Conservation (phyloP, 2,329 filamentous ascomycete species). For the Salinomyces thailandicus region DNA sequence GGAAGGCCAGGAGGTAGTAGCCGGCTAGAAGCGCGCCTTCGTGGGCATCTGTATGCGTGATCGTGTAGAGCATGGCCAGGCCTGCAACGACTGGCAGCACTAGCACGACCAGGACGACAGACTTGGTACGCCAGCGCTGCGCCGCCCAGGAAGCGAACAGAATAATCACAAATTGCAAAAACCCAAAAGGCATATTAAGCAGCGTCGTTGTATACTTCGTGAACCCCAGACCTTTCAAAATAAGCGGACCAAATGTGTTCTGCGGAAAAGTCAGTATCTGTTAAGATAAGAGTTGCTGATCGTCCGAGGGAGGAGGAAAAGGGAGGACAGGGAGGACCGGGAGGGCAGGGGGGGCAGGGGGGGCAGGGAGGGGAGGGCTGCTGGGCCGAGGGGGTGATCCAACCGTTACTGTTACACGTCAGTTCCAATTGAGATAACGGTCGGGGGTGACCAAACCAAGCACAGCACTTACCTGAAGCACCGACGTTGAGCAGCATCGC, state of each 20-base stretch:
- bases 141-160: constrained; percentile 49
- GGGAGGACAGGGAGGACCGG: too few relatives aligned
- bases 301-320: too few relatives aligned
- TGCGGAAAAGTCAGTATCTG: too few relatives aligned
- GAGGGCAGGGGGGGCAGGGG: too few relatives aligned
- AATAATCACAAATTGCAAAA: constrained; percentile 46
- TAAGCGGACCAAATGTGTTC: constrained; percentile 34
- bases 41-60: constrained; percentile 34
- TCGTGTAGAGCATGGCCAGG: constrained; percentile 45
- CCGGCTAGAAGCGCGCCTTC: constrained; percentile 46
- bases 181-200: constrained; percentile 47
- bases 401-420: too few relatives aligned
- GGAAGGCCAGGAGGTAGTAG: constrained; percentile 56
- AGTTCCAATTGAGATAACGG: too few relatives aligned
- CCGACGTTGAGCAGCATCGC: constrained; percentile 54
- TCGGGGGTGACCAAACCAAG: too few relatives aligned
- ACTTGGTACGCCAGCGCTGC: constrained; percentile 48
- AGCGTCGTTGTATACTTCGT: constrained; percentile 44
- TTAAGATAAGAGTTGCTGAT: too few relatives aligned
- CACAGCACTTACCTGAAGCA: constrained; percentile 50
- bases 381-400: too few relatives aligned
- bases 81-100: constrained; percentile 53
- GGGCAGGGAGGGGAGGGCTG: too few relatives aligned
- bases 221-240: constrained; percentile 38
- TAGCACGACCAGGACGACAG: constrained; percentile 42